Percentiles rank a stretch among this genome's conserved stretches.
Conservation (phyloP, 140 eudicot genomes). For the Artemisia princeps region DNA sequence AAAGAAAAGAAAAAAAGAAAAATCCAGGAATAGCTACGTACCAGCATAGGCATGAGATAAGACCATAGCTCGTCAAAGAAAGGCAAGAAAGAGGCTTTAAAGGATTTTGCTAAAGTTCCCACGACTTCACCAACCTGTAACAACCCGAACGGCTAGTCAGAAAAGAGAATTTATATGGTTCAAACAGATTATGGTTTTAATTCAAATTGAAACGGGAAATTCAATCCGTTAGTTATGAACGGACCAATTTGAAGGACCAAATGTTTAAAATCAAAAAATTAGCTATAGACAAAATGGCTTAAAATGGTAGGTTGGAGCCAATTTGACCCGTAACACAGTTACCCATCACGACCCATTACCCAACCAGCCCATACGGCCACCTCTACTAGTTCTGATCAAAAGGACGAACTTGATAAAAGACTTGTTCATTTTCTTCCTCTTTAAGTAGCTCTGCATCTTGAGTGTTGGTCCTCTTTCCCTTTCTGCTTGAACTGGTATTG, state of each 20-base stretch:
- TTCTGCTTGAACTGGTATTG: too few species aligned
- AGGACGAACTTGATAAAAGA: conserved; percentile 72
- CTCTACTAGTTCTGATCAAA: too few species aligned
- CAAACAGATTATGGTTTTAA: too few species aligned
- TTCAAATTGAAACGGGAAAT: too few species aligned
- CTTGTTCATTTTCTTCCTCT: conserved; percentile 95
- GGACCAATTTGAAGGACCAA: too few species aligned
- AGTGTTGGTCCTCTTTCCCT: conserved; percentile 77
- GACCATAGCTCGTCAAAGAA: conserved; percentile 93
- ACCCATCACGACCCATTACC: too few species aligned
- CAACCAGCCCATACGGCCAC: too few species aligned
- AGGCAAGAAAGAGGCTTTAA: conserved; percentile 79
- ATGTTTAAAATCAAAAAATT: too few species aligned
- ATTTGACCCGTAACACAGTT: too few species aligned
- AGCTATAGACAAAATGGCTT: too few species aligned
- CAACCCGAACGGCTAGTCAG: background rate
- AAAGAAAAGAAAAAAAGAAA: background rate
- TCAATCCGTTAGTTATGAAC: too few species aligned
- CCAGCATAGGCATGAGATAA: conserved; percentile 97
- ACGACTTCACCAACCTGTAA: conserved; percentile 77
- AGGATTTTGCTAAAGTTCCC: conserved; percentile 86
- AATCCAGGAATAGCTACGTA: conserved; percentile 30
- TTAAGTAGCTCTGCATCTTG: conserved; percentile 78
- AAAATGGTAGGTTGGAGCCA: background rate
- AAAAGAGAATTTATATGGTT: too few species aligned